Percentiles rank a stretch among this genome's conserved stretches.
Evolutionary conservation across 2,329 filamentous ascomycete species (phyloP).

Genomic region (Fusarium mundagurra): DNA sequence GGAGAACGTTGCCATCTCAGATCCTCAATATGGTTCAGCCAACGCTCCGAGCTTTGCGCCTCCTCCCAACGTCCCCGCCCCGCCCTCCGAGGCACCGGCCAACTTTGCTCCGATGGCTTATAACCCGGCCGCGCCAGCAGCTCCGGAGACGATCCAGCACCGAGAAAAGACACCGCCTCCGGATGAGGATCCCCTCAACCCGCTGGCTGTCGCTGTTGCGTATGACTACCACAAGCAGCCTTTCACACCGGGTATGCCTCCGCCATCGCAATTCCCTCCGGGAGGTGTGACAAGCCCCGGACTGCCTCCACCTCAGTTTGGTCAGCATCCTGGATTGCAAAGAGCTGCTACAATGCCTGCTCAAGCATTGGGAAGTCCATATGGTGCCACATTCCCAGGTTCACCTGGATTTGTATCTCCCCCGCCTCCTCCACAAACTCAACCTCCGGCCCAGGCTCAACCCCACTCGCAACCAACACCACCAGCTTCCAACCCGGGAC

Average conservation of each 20-base stretch:
- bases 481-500: slow-evolving; percentile 49
- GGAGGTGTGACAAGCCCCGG: slow-evolving; percentile 55
- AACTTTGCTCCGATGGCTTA: slow-evolving; percentile 75
- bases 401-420: slow-evolving; percentile 57
- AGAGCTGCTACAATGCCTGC: slow-evolving; percentile 62
- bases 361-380: slow-evolving; percentile 55
- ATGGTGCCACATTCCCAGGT: slow-evolving; percentile 56
- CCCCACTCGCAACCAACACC: slow-evolving; percentile 46
- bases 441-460: slow-evolving; percentile 45
- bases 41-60: slow-evolving; percentile 36
- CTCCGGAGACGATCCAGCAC: slow-evolving; percentile 75
- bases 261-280: slow-evolving; percentile 56
- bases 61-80: slow-evolving; percentile 36
- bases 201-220: slow-evolving; percentile 65
- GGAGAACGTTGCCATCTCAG: slow-evolving; percentile 75
- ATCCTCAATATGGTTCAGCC: slow-evolving; percentile 57
- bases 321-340: slow-evolving; percentile 57
- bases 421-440: slow-evolving; percentile 42
- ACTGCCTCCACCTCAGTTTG: slow-evolving; percentile 56
- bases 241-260: slow-evolving; percentile 63
- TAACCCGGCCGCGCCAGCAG: slow-evolving; percentile 81
- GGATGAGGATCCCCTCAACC: slow-evolving; percentile 69
- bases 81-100: slow-evolving; percentile 35
- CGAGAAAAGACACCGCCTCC: slow-evolving; percentile 85
- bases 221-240: slow-evolving; percentile 65